Evolutionary conservation across 2,329 filamentous ascomycete species (phyloP).

Genomic region (Ilyonectria mors-panacis): DNA sequence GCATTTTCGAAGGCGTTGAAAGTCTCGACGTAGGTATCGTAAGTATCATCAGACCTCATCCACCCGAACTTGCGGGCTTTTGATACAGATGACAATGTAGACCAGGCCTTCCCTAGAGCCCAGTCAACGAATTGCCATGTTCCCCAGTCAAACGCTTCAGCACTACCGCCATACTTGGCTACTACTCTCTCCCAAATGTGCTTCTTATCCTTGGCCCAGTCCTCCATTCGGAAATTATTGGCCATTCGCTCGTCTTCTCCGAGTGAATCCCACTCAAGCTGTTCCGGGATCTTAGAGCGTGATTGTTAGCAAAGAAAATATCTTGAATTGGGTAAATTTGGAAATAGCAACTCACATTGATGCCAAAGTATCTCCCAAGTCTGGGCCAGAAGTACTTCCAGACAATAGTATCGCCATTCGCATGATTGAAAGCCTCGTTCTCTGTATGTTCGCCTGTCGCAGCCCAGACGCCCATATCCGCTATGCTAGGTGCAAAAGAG

Average conservation of each 20-base stretch:
- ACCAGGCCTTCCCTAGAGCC: slow-evolving; percentile 38
- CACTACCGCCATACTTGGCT: slow-evolving; percentile 32
- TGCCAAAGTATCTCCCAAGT: slow-evolving; percentile 22
- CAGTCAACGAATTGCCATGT: slow-evolving; percentile 41
- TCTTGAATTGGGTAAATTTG: background rate
- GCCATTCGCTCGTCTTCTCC: slow-evolving; percentile 33
- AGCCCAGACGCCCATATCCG: slow-evolving; percentile 32
- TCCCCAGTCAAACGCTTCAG: slow-evolving; percentile 37
- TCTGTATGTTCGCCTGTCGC: slow-evolving; percentile 20
- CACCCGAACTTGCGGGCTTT: slow-evolving; percentile 41
- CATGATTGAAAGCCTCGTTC: slow-evolving; percentile 35
- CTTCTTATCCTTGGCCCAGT: slow-evolving; percentile 38
- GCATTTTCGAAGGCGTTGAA: slow-evolving; percentile 39
- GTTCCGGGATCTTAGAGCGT: slow-evolving; percentile 22
- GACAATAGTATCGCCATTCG: slow-evolving; percentile 30
- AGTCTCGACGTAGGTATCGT: slow-evolving; percentile 35
- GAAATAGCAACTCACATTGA: slow-evolving; percentile 20
- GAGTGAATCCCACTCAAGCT: slow-evolving; percentile 31
- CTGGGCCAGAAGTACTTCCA: slow-evolving; percentile 33
- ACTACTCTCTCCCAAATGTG: slow-evolving; percentile 37
- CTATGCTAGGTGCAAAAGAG: slow-evolving; percentile 34
- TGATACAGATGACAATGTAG: slow-evolving; percentile 23
- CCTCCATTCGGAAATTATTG: slow-evolving; percentile 33
- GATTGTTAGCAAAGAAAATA: background rate
- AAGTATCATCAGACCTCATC: slow-evolving; percentile 37